Conservation (phyloP, 2,329 filamentous ascomycete species). For the Aspergillus felis region DNA sequence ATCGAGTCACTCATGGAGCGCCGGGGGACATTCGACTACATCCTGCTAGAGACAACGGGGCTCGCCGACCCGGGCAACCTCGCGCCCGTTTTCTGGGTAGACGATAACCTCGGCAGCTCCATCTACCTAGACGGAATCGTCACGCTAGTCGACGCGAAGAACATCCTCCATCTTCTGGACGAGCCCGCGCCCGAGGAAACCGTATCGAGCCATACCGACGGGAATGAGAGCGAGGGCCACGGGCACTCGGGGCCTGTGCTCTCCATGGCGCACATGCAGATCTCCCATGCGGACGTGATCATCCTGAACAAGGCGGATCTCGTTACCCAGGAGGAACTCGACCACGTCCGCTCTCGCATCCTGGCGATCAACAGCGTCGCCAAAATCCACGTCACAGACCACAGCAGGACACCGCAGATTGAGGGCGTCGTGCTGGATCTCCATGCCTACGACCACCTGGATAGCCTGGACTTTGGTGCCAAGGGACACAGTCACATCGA, state of each 20-base stretch:
- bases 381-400: slow-evolving; percentile 74
- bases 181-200: slow-evolving; percentile 51
- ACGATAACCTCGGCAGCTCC: slow-evolving; percentile 88
- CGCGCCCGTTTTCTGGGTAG: slow-evolving; percentile 94
- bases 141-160: slow-evolving; percentile 91
- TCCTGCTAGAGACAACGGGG: slow-evolving; percentile 92
- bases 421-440: slow-evolving; percentile 85
- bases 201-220: slow-evolving; percentile 41
- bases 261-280: slow-evolving; percentile 92
- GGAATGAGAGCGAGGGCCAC: slow-evolving; percentile 42
- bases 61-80: slow-evolving; percentile 94
- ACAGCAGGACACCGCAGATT: slow-evolving; percentile 73
- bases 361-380: slow-evolving; percentile 85
- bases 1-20: slow-evolving; percentile 96
- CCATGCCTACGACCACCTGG: slow-evolving; percentile 85
- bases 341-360: slow-evolving; percentile 66
- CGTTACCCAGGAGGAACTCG: slow-evolving; percentile 66
- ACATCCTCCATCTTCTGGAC: slow-evolving; percentile 77
- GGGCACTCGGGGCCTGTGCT: slow-evolving; percentile 61
- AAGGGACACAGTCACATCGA: slow-evolving; percentile 91
- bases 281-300: slow-evolving; percentile 93
- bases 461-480: slow-evolving; percentile 63
- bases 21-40: slow-evolving; percentile 93
- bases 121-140: slow-evolving; percentile 98
- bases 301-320: slow-evolving; percentile 92